Evolutionary conservation across 495 filamentous ascomycete genomes (phyloP).

Genomic region (Penicillium maclennaniae): DNA sequence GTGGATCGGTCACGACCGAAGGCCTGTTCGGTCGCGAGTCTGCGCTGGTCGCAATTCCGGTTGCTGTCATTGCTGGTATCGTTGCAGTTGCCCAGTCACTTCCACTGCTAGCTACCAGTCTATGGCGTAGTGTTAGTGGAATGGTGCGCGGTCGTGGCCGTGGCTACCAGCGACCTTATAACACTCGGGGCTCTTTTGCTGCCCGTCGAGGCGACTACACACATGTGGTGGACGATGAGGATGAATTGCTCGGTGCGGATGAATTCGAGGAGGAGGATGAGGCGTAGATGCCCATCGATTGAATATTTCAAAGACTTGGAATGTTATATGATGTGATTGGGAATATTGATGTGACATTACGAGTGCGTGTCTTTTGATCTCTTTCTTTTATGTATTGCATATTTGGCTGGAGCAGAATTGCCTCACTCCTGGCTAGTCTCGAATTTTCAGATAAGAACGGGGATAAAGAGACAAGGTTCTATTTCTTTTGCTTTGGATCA

Average conservation of each 20-base stretch:
- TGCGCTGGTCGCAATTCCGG: constrained; percentile 70
- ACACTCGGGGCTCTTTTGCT: constrained; percentile 78
- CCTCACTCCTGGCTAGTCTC: constrained; percentile 1
- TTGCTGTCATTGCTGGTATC: constrained; percentile 71
- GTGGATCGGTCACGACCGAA: constrained; percentile 25
- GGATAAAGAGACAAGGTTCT: constrained; percentile 9
- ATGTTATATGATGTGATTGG: constrained; percentile 9
- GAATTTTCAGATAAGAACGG: not conserved
- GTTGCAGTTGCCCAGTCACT: constrained; percentile 72
- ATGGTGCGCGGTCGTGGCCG: constrained; percentile 30
- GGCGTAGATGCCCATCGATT: constrained; percentile 35
- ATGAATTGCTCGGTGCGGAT: constrained; percentile 85
- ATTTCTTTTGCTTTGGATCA: constrained; percentile 1
- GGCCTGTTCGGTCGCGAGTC: constrained; percentile 59
- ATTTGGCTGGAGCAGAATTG: constrained; percentile 6
- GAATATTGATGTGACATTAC: constrained; percentile 29
- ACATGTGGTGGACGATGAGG: constrained; percentile 86
- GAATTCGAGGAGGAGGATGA: constrained; percentile 94
- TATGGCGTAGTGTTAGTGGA: constrained; percentile 61
- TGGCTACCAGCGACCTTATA: constrained; percentile 62
- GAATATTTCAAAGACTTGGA: not conserved
- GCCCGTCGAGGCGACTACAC: constrained; percentile 80
- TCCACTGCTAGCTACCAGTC: constrained; percentile 61
- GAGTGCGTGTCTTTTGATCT: constrained; percentile 16
- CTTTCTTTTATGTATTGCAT: constrained; percentile 9